Evolutionary conservation across 2,329 filamentous ascomycete genomes (phyloP), one percentile per base, ranked within the genome.

Genomic region (Meredithiella fracta): DNA sequence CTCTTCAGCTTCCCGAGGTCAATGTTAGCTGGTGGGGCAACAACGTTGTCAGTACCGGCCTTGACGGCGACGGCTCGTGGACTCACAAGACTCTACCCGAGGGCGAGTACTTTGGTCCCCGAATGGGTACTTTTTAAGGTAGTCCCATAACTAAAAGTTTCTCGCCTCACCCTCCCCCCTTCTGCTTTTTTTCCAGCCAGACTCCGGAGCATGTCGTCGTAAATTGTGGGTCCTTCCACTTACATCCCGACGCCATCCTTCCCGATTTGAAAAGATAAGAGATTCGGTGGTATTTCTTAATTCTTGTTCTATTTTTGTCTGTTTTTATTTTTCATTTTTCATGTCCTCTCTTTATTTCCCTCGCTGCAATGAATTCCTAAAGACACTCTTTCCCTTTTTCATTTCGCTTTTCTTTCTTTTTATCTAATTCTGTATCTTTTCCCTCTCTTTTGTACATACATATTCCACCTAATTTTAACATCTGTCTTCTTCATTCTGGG

Each of bases 1-100:
- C 70, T 14, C 64, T 77, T 15, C 69, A 75, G 60, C 73, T 69
- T 60, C 67, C 68, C n/a, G 66, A 67, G 3, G 64, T 68, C 3
- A 62, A 68, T 23, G 62, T 76, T 47, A 60, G 69, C 7, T 76
- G 73, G 73, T 76, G 73, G 73, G 73, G 73, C 34, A 76, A 76
- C 60, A 64, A 61, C 17, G 65, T 70, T 6, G 64, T 68, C 3
- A 65, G 66, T 15, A 60, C 67, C 53, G 72, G 72, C 29, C 72
- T 71, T 42, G 72, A 74, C 61, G 40, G 40, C 7, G 68, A 66
- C 56, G 61, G 63, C 15, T 65, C 69, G 2, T 74, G 72, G 59
- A 64, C 65, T 9, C 63, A 69, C 52, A 57, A 63, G 1, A 64
- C 67, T 58, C 61, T 73, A 11, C 29, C 58, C 4, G 54, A 62